Evolutionary conservation across 805 yeast genomes (phyloP), one percentile per base, ranked within the genome.

Genomic region (Wickerhamomyces rabaulensis): DNA sequence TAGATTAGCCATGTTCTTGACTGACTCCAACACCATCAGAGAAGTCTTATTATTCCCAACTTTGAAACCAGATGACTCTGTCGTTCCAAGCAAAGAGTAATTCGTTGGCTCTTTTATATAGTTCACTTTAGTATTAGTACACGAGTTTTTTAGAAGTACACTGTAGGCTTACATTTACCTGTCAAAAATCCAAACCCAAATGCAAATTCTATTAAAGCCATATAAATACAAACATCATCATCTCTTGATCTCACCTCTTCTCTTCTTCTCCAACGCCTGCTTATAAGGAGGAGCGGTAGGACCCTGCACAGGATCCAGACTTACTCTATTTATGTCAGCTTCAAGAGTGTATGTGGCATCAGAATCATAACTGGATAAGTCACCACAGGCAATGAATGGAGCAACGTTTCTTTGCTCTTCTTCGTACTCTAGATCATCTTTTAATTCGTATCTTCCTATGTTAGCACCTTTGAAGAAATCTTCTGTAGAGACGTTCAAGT

Each of bases 271-370:
- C 47, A 94, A 67, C 0, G 98, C 99, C 48, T 80, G 79, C 67
- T 92, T 92, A 66, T 94, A 94, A 1, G 99, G 97, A 1, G 99
- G 99, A 27, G 96, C 94, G 1, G 97, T 91, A 9, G 99, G 99
- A 64, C 81, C 73, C 60, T 94, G 98, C 10, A 94, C 95, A 0
- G 99, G 99, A 54, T 89, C 95, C 50, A 94, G 67, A 48, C 89
- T 82, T 3, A 63, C 49, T 15, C 65, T 54, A 26, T 61, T 54
- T 7, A 67, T 64, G 58, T 65, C 60, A 4, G 57, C 48, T 16
- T 65, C 68, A 27, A 60, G 43, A 6, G 80, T 67, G 62, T 94
- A 94, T 0, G 98, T 92, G 0, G 99, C 99, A 67, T 94, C 99
- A 0, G 97, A 87, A 64, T 94, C 99, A 44, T 84, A 86, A 55